Percentiles rank a stretch among this genome's conserved stretches.
These are phyloP conservation scores for Pleurozium schreberi DNA, from an alignment of 225 moss, liverwort and hornwort genomes.

Conservation along the genomic window DNA sequence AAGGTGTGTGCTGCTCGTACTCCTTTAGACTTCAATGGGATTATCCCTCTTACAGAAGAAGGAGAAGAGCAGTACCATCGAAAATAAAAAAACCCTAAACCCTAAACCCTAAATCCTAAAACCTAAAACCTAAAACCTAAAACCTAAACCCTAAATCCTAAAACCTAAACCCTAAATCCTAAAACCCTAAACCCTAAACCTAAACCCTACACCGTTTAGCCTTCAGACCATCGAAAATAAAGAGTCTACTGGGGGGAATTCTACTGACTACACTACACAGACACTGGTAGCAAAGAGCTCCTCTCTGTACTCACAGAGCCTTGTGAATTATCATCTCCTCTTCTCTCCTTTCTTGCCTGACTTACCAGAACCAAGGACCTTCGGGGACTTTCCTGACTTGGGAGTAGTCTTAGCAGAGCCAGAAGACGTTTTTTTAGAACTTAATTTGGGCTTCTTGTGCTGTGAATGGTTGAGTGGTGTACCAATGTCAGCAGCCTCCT, in stretches of 20 bases:
- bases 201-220: no score
- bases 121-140: no score
- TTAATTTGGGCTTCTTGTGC: slow-evolving; percentile 20
- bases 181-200: no score
- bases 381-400: background rate
- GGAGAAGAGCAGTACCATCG: background rate
- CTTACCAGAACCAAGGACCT: background rate
- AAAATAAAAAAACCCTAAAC: no score
- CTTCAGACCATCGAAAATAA: background rate
- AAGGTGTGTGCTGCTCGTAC: background rate
- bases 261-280: background rate
- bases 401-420: background rate
- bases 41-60: background rate
- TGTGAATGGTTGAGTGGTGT: background rate
- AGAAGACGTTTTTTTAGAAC: background rate
- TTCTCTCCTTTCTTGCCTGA: slow-evolving; percentile 7
- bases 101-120: no score
- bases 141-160: no score
- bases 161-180: no score
- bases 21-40: background rate
- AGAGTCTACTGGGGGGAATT: background rate
- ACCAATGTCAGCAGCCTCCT: background rate
- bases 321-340: background rate
- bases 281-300: background rate
- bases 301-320: background rate